phyloP scores from a whole-genome alignment of 139 green algal species.

The Coccomyxa sp. region DNA sequence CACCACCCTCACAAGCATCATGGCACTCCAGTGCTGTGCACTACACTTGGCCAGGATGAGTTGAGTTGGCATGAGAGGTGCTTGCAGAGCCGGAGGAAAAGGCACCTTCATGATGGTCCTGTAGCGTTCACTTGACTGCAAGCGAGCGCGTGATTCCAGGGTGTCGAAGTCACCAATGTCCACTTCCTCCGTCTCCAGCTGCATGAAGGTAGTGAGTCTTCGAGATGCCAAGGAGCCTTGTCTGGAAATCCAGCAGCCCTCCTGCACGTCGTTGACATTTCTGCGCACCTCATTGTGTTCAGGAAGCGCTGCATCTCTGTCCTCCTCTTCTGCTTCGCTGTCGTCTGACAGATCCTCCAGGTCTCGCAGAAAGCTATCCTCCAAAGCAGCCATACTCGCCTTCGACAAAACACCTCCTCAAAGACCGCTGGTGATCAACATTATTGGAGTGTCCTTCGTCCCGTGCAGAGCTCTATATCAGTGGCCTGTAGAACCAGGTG shows the following conservation, averaged over 20 bases:
- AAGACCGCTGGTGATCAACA: too few relatives aligned
- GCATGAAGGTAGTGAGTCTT: not conserved
- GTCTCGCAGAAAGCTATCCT: conserved; percentile 93
- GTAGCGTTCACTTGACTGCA: conserved; percentile 49
- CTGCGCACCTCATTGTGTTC: conserved; percentile 42
- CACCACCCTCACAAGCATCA: not conserved
- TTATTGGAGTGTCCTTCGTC: too few relatives aligned
- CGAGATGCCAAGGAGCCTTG: not conserved
- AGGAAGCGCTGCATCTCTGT: conserved; percentile 34
- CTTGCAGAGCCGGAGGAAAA: not conserved
- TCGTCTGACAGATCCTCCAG: conserved; percentile 92
- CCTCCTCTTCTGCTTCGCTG: conserved; percentile 46
- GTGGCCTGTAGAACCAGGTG: too few relatives aligned
- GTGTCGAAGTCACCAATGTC: not conserved
- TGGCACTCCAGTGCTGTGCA: not conserved
- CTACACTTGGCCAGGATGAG: not conserved
- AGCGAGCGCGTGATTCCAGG: conserved; percentile 50
- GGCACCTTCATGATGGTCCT: conserved; percentile 43
- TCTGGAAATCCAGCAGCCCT: too few relatives aligned
- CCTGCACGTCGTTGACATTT: too few relatives aligned
- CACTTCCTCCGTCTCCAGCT: not conserved
- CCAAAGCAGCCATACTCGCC: conserved; percentile 70
- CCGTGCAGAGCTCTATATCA: too few relatives aligned
- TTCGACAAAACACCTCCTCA: too few relatives aligned
- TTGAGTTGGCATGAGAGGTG: not conserved